Evolutionary conservation across 2,329 filamentous ascomycete species (phyloP).

Genomic region (Aureobasidium sp.): DNA sequence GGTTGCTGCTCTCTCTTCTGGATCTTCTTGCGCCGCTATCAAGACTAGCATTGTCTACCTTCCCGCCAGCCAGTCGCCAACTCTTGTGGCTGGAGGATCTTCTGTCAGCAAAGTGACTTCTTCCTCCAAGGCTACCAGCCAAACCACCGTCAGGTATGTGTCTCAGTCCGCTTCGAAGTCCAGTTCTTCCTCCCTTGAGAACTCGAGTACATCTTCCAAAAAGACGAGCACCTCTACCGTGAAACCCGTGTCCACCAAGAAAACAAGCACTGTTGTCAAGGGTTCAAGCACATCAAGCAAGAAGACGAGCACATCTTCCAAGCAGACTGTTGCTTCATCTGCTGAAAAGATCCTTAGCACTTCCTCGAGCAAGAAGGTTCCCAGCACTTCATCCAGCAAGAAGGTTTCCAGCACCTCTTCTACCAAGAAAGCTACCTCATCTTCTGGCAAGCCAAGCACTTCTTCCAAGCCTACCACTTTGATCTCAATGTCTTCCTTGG

Average conservation of each 20-base stretch:
- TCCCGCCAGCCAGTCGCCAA: slow-evolving; percentile 8
- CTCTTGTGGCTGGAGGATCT: not conserved
- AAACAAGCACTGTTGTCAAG: not conserved
- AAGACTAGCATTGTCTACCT: slow-evolving; percentile 11
- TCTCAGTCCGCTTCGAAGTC: not conserved
- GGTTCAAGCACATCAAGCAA: not conserved
- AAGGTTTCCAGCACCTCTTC: not conserved
- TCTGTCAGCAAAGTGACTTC: not conserved
- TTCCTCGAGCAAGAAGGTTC: not conserved
- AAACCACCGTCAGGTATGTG: slow-evolving; percentile 4
- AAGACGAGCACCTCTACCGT: slow-evolving; percentile 1
- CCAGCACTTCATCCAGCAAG: not conserved
- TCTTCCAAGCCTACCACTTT: not conserved
- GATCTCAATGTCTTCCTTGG: not conserved
- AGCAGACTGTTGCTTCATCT: slow-evolving; percentile 1
- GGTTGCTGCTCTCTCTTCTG: not conserved
- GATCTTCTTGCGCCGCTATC: slow-evolving; percentile 2
- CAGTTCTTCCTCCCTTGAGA: slow-evolving; percentile 5
- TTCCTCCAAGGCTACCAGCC: not conserved
- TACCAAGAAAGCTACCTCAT: not conserved
- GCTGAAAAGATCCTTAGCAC: not conserved
- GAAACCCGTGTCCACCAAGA: not conserved
- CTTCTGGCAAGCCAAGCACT: not conserved
- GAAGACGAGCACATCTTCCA: slow-evolving; percentile 8
- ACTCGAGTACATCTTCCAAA: slow-evolving; percentile 4